A percentile compares a stretch with the other conserved stretches of the same genome.
Conservation (phyloP, 148 eudicot species). For the Nepenthes gracilis region DNA sequence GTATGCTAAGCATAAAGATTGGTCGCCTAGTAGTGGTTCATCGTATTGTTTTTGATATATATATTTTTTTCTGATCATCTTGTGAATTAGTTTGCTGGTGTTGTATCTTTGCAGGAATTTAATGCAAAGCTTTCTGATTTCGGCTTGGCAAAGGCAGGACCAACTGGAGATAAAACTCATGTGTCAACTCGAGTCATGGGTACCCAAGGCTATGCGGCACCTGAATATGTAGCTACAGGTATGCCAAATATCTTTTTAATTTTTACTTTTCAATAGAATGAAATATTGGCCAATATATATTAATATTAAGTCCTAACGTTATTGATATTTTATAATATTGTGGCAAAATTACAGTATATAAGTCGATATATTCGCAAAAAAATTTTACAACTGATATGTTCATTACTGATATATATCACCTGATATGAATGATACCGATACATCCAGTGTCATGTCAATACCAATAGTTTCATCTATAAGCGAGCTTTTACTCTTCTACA, state of each 20-base stretch:
- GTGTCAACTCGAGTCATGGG: conserved; percentile 83
- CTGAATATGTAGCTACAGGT: conserved; percentile 75
- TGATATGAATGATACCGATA: no score
- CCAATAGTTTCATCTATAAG: no score
- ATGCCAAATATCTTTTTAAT: neutral
- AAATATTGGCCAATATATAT: no score
- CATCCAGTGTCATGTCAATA: no score
- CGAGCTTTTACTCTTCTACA: no score
- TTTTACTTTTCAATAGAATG: no score
- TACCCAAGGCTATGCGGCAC: conserved; percentile 76
- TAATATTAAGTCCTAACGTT: neutral
- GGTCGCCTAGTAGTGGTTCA: neutral
- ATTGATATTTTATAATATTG: no score
- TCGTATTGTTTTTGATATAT: no score
- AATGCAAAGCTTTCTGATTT: conserved; percentile 68
- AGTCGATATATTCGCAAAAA: no score
- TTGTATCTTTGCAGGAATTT: conserved; percentile 35
- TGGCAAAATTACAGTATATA: no score
- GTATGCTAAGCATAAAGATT: conserved; percentile 14
- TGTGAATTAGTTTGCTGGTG: conserved; percentile 1
- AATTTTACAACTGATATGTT: no score
- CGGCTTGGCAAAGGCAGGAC: conserved; percentile 74
- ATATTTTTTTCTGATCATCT: neutral
- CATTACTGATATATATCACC: no score
- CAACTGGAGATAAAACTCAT: conserved; percentile 67